Base-by-base conservation (phyloP, 208 protist species). In the Trypanosoma brucei region DNA sequence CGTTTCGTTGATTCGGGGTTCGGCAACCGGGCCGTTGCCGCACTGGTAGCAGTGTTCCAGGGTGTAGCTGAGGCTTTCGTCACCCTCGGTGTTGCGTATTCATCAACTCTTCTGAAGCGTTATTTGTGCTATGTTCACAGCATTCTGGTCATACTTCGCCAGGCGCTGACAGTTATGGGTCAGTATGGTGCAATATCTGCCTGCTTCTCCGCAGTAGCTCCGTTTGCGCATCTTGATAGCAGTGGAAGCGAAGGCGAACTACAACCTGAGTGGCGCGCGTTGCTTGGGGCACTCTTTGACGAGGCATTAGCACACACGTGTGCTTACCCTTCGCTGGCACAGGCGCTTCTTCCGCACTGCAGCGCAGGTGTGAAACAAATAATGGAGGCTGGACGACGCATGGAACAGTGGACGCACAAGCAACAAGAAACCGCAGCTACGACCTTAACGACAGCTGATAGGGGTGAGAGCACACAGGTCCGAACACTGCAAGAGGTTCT, bases 211-310 rank as follows among this genome's bases (percentile, higher is more conserved):
- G 50, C 59, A 14, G 67, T 31, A 5, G 36, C 59, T 6, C 55
- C 39, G 31, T 60, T 72, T 38, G 45, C 67, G 37, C 37, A 60
- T 35, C 13, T 45, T 11, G n/a, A 3, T 39, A 31, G 36, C 35
- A 48, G 2, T 31, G 48, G 36, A 45, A 30, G 22, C 30, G 55
- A 30, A 6, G 11, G 8, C 11, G 42, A 14, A 11, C 8, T 11
- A 11, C 11, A 11, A 14, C 31, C 49, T 42, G 55, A 69, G 55
- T 75, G 63, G 62, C 52, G 62, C 39, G 38, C 56, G 13, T 35
- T 69, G 14, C 39, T 64, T 31, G 61, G 59, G 5, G 59, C 57
- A n/a, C 34, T 75, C 9, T 58, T 68, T 57, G 69, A 75, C 44
- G 69, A 75, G 56, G 69, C 52, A 5, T 57, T 69, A 65, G 55